A percentile compares a stretch with the other conserved stretches of the same genome.
Evolutionary conservation across 495 filamentous ascomycete genomes (phyloP).

Genomic region (Lindgomyces ingoldianus): DNA sequence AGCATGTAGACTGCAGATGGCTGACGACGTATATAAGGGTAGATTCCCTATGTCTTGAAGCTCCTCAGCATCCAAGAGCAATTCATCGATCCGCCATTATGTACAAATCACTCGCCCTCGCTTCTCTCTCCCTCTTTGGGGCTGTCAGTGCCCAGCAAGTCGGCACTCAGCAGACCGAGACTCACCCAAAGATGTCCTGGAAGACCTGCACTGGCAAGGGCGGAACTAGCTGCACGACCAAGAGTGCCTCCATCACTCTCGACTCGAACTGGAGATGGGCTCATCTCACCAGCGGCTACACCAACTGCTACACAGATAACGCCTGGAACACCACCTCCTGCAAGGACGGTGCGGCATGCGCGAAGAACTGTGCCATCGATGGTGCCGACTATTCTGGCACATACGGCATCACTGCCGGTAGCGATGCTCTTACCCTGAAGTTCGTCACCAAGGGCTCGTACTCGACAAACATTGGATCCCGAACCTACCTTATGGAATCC

Average conservation of each 20-base stretch:
- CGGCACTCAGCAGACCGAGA: constrained; percentile 49
- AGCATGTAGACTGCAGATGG: not conserved
- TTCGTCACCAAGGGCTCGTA: constrained; percentile 40
- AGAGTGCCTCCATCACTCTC: constrained; percentile 53
- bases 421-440: constrained; percentile 41
- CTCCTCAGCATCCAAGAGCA: constrained; percentile 21
- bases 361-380: constrained; percentile 47
- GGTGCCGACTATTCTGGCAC: constrained; percentile 42
- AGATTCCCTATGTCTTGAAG: not conserved
- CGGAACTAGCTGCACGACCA: constrained; percentile 51
- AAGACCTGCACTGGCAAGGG: constrained; percentile 55
- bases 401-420: constrained; percentile 44
- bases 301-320: constrained; percentile 45
- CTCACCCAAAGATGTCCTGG: constrained; percentile 54
- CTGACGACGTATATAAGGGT: constrained; percentile 24
- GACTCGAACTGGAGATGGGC: constrained; percentile 52
- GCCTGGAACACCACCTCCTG: constrained; percentile 43
- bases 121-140: constrained; percentile 35
- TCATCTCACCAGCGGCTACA: constrained; percentile 44
- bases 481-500: constrained; percentile 63
- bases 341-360: constrained; percentile 47
- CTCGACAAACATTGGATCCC: constrained; percentile 50
- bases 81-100: constrained; percentile 28
- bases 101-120: constrained; percentile 35
- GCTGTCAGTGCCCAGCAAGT: constrained; percentile 38